Evolutionary conservation across 148 eudicot genomes (phyloP), one percentile per base, ranked within the genome.

Genomic region (Heliamphora exappendiculata): DNA sequence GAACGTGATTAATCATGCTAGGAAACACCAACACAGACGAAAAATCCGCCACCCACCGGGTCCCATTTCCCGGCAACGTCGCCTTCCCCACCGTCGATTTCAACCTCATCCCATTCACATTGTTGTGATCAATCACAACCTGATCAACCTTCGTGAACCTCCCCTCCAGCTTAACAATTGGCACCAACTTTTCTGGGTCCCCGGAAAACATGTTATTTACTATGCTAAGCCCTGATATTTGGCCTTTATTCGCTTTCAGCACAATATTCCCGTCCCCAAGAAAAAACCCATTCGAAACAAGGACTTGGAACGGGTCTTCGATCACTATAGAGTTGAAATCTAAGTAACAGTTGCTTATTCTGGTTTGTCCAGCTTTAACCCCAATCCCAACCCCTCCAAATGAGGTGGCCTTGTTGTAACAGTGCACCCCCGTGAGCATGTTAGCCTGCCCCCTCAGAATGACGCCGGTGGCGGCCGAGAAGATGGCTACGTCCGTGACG

Each of bases 231-330:
- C 88, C 86, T 0, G 75, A 74, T 24, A 86, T 62, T 36, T 24
- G 34, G 29, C 86, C 89, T 19, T 63, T 68, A 58, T 83, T 73
- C 12, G 86, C 54, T 59, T 81, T 86, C 41, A 86, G 54, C 20
- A 83, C 83, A 51, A 86, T 13, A 31, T 86, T 86, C 1, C 89
- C 89, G 34, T 70, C 89, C 49, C 86, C 89, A 1, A 86, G 75
- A 47, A 86, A 86, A 58, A 78, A 86, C 45, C 88, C 88, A 80
- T 83, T 83, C 0, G 79, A 73, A 1, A 86, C 76, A 47, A 66
- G 84, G 50, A 86, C 80, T 62, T 84, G 89, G 12, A 44, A 33
- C 13, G 89, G 89, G 63, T 86, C 89, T 77, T 83, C 85, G 24
- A 86, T 71, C 12, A 84, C 83, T 31, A 86, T 77, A 13, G 80